Evolutionary conservation across 2,329 filamentous ascomycete genomes (phyloP), one percentile per base, ranked within the genome.

Genomic region (Pseudogymnoascus pannorum): DNA sequence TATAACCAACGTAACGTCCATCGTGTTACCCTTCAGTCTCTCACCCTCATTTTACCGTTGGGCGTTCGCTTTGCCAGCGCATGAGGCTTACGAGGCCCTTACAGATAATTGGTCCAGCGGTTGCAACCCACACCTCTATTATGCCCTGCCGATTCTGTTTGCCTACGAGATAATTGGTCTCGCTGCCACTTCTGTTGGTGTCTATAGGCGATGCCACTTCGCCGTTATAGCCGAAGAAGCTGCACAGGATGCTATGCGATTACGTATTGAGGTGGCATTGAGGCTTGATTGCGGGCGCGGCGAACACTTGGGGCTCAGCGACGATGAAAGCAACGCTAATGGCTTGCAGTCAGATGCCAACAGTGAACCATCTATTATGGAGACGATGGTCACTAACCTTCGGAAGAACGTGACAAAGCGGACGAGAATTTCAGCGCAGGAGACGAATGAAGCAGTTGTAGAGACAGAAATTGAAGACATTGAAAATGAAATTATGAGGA

Each of bases 1-100:
- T 57, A 86, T 87, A 62, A 81, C 80, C 6, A 87, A 87, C 67
- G 83, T 87, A 0, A 75, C 77, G 0, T 85, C 82, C 0, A 72
- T 76, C 0, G 86, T 87, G 67, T 86, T 87, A 70, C 72, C 80
- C 3, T 72, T 86, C 38, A 80, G 83, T 31, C 72, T 87, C 38
- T 79, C 82, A 3, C 80, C 82, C 0, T 73, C 70, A 0, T 86
- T 87, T 67, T 87, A 83, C 68, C 68, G 72, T 1, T 87, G 81
- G 80, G 84, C 83, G 0, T 84, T 84, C 68, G 83, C 79, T 0
- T 87, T 82, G 82, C 84, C 84, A n/a, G 69, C 87, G 62, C 81
- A 85, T 69, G 78, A 82, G 44, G 77, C 87, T 57, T 77, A 73
- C 62, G 69, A 71, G 3, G 59, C 75, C 6, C 61, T 77, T 18